Evolutionary conservation across 1,284 basidiomycete species (phyloP).

Genomic region (Trichosporon ovoides): DNA sequence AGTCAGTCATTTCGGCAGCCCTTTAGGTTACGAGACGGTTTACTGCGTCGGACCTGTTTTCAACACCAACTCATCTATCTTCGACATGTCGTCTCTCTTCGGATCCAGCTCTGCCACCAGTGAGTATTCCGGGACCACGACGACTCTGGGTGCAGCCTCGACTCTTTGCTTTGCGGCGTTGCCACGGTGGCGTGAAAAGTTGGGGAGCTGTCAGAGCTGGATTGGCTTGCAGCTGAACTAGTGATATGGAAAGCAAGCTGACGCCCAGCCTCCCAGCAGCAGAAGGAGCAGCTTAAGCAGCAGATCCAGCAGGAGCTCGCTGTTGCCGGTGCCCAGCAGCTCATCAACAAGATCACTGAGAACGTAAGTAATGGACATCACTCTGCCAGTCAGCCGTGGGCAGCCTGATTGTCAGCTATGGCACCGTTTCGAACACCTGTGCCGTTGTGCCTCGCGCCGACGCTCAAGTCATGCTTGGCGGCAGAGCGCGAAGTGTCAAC

Average conservation of each 20-base stretch:
- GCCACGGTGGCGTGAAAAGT: neutral
- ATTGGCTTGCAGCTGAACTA: too few species aligned
- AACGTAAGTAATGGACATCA: constrained; percentile 34
- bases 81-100: constrained; percentile 14
- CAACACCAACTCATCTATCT: neutral
- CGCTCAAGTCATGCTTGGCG: too few species aligned
- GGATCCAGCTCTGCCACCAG: constrained; percentile 9
- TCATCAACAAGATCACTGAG: constrained; percentile 51
- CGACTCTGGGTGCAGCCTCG: too few species aligned
- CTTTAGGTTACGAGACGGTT: too few species aligned
- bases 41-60: neutral
- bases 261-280: constrained; percentile 38
- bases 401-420: too few species aligned
- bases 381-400: too few species aligned
- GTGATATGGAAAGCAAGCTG: too few species aligned
- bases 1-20: neutral
- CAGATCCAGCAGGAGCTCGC: constrained; percentile 48
- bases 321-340: constrained; percentile 47
- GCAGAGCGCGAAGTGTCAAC: neutral
- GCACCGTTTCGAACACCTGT: neutral
- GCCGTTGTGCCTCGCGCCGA: too few species aligned
- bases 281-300: constrained; percentile 49
- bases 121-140: neutral
- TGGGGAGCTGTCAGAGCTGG: neutral
- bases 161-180: too few species aligned